Conservation (phyloP, 176 grass and related monocot species). For the Eremochloa ophiuroides region DNA sequence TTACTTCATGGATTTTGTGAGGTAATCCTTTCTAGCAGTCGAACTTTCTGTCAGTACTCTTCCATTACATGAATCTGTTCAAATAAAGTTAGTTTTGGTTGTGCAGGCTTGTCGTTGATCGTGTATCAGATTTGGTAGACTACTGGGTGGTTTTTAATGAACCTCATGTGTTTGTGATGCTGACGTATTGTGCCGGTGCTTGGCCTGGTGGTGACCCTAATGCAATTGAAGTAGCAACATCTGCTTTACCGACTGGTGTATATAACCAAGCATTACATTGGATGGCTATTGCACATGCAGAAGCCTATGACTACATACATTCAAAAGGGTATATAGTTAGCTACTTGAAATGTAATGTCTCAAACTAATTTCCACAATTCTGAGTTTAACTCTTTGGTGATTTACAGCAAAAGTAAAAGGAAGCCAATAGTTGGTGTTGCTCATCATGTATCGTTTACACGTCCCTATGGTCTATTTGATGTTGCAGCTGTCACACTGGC, state of each 20-base stretch:
- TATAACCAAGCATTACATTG: constrained; percentile 82
- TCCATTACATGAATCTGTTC: neutral
- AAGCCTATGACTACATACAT: constrained; percentile 91
- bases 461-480: constrained; percentile 90
- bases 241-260: constrained; percentile 80
- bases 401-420: constrained; percentile 43
- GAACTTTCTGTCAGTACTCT: neutral
- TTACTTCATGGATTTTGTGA: constrained; percentile 89
- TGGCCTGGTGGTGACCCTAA: constrained; percentile 98
- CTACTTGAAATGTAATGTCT: constrained; percentile 4
- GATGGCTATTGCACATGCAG: constrained; percentile 79
- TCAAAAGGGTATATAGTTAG: constrained; percentile 53
- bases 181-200: constrained; percentile 93
- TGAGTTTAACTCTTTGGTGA: neutral
- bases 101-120: constrained; percentile 74
- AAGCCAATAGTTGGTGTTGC: constrained; percentile 71
- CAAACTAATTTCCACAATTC: neutral
- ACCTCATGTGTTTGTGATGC: constrained; percentile 89
- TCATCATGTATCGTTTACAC: constrained; percentile 81
- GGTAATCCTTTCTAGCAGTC: constrained; percentile 33
- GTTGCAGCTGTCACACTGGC: constrained; percentile 71
- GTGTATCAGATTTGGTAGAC: constrained; percentile 88
- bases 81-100: constrained; percentile 24
- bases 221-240: constrained; percentile 78
- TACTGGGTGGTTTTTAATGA: constrained; percentile 98